These are phyloP conservation scores for Taiozyma sp. DNA, from an alignment of 1,139 yeast species.

Conservation along the genomic window DNA sequence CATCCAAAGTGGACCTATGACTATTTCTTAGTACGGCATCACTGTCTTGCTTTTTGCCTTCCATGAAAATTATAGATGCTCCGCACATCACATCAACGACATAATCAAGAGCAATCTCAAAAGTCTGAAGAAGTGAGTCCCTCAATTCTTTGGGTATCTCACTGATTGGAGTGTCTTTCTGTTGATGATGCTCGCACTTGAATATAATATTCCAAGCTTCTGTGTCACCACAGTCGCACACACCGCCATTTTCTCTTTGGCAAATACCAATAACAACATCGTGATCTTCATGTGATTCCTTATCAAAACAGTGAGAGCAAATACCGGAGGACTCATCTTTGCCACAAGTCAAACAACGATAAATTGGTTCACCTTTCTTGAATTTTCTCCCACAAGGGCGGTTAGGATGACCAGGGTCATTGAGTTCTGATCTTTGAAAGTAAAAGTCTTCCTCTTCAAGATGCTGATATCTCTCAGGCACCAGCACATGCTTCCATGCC, in stretches of 20 bases:
- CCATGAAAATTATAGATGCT: conserved; percentile 23
- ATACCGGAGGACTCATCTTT: conserved; percentile 84
- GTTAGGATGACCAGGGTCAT: conserved; percentile 53
- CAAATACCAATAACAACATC: conserved; percentile 70
- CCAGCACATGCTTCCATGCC: conserved; percentile 32
- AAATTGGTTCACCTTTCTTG: conserved; percentile 71
- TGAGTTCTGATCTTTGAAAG: conserved; percentile 28
- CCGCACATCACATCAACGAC: conserved; percentile 63
- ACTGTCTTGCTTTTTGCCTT: conserved; percentile 10
- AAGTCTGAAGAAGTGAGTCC: conserved; percentile 36
- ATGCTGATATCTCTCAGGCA: conserved; percentile 20
- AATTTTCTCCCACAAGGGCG: conserved; percentile 78
- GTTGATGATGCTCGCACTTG: conserved; percentile 42
- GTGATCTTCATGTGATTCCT: conserved; percentile 71
- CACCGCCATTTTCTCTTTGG: conserved; percentile 83
- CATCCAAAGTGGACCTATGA: conserved; percentile 31
- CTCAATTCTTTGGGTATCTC: conserved; percentile 35
- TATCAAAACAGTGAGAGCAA: conserved; percentile 74
- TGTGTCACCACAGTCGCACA: conserved; percentile 92
- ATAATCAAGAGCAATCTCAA: conserved; percentile 63
- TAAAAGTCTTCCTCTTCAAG: conserved; percentile 19
- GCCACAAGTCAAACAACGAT: conserved; percentile 79
- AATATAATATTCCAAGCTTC: conserved; percentile 66
- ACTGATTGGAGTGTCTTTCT: conserved; percentile 10
- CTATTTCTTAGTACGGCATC: conserved; percentile 21